These are phyloP conservation scores for Obba rivulosa DNA, from an alignment of 768 basidiomycete genomes.

Conservation along the genomic window DNA sequence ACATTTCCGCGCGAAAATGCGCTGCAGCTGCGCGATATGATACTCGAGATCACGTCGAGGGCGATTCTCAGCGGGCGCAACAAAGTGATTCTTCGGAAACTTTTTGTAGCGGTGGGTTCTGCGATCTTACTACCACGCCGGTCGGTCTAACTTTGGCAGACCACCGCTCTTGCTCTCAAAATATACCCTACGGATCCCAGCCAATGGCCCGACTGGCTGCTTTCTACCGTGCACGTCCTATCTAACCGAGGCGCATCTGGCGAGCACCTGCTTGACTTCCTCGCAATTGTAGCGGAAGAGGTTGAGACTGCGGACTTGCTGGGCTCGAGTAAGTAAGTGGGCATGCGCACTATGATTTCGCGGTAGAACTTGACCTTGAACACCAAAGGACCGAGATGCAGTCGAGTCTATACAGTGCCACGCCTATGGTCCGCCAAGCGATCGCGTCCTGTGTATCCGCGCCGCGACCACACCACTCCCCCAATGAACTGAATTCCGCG, in stretches of 20 bases:
- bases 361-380: not conserved
- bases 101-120: conserved; percentile 76
- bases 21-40: conserved; percentile 52
- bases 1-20: conserved; percentile 60
- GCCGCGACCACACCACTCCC: conserved; percentile 24
- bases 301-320: conserved; percentile 70
- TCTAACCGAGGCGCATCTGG: conserved; percentile 52
- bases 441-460: conserved; percentile 52
- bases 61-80: conserved; percentile 52
- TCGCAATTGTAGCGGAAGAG: conserved; percentile 84
- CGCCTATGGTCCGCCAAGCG: conserved; percentile 66
- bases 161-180: conserved; percentile 68
- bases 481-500: conserved; percentile 58
- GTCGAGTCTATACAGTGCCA: conserved; percentile 60
- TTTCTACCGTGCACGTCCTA: conserved; percentile 56
- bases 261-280: conserved; percentile 65
- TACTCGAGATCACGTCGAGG: conserved; percentile 66
- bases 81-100: conserved; percentile 76
- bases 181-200: conserved; percentile 54
- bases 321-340: conserved; percentile 63
- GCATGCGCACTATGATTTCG: not conserved
- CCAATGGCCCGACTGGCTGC: conserved; percentile 74
- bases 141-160: conserved; percentile 27
- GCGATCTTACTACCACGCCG: not conserved
- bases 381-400: conserved; percentile 52